Base-by-base conservation (phyloP, 2,329 filamentous ascomycete species). In the Stenocarpella maydis region DNA sequence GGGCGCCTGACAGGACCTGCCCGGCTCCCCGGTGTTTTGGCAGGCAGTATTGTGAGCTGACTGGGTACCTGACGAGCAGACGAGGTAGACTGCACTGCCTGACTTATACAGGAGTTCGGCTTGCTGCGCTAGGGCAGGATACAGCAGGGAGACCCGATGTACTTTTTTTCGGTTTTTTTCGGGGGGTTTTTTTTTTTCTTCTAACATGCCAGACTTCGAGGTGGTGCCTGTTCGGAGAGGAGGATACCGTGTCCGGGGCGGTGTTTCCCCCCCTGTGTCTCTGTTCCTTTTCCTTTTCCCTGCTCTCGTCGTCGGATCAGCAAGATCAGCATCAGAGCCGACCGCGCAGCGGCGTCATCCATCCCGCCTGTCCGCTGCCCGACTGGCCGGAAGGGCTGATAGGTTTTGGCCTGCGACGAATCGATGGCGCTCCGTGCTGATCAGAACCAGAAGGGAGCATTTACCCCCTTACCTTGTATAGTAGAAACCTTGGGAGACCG, bases 351-450 rank as follows among this genome's bases (percentile, higher is more conserved):
- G 64, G 50, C 64, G 52, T 55, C 52, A 60, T 52, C 4, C 65
- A 41, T 15, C 54, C 31, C 26, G 21, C 37, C 54, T 45, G 24
- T 31, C 63, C 68, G 61, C 19, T 52, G 55, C 19, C 58, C 63
- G 63, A 39, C 45, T 15, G 61, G 60, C 24, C 52, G 17, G 19
- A 17, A 19, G 43, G 26, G 50, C 47, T 31, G 12, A 54, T 50
- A 37, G 37, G 61, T 41, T 49, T 67, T 55, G 37, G 58, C 14
- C 65, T 65, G 64, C 68, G 43, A 58, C 54, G 52, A 63, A 67
- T 69, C 64, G 68, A 63, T 55, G 54, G 41, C 41, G 21, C 68
- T 28, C 37, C n/a, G 8, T 43, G 64, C 68, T 61, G 68, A 69
- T 69, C 68, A 50, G 19, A 49, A 39, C 24, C 24, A 39, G 14